A percentile compares a stretch with the other conserved stretches of the same genome.
Evolutionary conservation across 2,329 filamentous ascomycete species (phyloP).

Genomic region (Talaromyces sp.): DNA sequence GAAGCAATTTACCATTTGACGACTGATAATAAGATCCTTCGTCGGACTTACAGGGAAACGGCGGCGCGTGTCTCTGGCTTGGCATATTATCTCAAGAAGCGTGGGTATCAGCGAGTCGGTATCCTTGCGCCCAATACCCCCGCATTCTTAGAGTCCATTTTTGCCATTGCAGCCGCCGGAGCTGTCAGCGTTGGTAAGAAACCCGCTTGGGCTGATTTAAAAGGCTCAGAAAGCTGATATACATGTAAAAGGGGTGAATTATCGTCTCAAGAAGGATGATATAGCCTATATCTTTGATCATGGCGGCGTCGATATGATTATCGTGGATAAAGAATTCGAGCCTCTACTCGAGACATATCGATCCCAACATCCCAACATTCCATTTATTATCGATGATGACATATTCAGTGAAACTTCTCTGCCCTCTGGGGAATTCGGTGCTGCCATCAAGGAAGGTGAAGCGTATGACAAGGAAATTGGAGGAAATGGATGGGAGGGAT

Average conservation of each 20-base stretch:
- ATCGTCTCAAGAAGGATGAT: constrained; percentile 78
- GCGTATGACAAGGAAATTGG: constrained; percentile 69
- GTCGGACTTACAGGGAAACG: constrained; percentile 77
- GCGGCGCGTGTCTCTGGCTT: constrained; percentile 85
- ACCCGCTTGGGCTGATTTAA: constrained; percentile 21
- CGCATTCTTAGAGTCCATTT: constrained; percentile 88
- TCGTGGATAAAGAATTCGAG: constrained; percentile 81
- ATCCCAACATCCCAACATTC: constrained; percentile 63
- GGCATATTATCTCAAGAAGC: constrained; percentile 81
- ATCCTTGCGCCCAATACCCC: constrained; percentile 91
- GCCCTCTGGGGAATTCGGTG: constrained; percentile 77
- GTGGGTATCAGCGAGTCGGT: constrained; percentile 74
- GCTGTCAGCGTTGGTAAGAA: constrained; percentile 69
- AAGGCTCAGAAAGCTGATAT: constrained; percentile 33
- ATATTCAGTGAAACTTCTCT: constrained; percentile 71
- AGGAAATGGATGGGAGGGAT: constrained; percentile 71
- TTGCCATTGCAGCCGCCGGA: constrained; percentile 80
- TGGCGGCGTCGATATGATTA: constrained; percentile 81
- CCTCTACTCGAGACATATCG: constrained; percentile 69
- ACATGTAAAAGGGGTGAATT: constrained; percentile 60
- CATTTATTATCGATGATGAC: constrained; percentile 80
- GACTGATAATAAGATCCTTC: constrained; percentile 71
- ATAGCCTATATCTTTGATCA: constrained; percentile 89
- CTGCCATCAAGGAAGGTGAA: constrained; percentile 79
- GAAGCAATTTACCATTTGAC: constrained; percentile 85